Evolutionary conservation across 2,329 filamentous ascomycete species (phyloP), one percentile per base, ranked within the genome.

Genomic region (Penicillium sp.): DNA sequence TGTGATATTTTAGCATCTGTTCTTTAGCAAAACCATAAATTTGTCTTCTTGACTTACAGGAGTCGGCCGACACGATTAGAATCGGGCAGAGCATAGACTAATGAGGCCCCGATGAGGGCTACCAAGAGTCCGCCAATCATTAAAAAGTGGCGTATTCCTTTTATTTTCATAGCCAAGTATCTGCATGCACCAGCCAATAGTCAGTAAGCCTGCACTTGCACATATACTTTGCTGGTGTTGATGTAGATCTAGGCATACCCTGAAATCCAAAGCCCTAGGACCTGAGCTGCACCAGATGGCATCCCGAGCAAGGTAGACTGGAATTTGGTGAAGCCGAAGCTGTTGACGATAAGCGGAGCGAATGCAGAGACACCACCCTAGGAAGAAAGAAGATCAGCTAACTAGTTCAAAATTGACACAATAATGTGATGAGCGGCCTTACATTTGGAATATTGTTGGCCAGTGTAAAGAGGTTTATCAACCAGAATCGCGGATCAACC

Each of bases 41-140:
- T 40, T 40, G 16, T 40, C 14, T 40, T n/a, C 16, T 18, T 16
- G 35, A 18, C 35, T 40, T 40, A 40, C 35, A 40, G 16, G 18
- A 40, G 35, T 40, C 35, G 35, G 18, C 35, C 35, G 8, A 40
- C 35, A 18, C 35, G 35, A 40, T 40, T 90, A 90, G 18, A 84
- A 87, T 30, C 89, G 78, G 1, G 83, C 85, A 60, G 89, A 84
- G 73, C 89, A 90, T 75, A 89, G 90, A 63, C 79, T 81, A 64
- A 89, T 81, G 9, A 90, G 74, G 86, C 90, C 50, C 87, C 87
- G 33, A 86, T 68, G 62, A 89, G 86, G 1, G 84, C 87, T 72
- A 85, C 86, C 11, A 88, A 40, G 8, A 40, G 35, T 18, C 35
- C 35, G 5, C 35, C 35, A 18, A 40, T 40, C 35, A 40, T 40